Conservation (phyloP, 768 basidiomycete genomes). For the Amanita rimosa region DNA sequence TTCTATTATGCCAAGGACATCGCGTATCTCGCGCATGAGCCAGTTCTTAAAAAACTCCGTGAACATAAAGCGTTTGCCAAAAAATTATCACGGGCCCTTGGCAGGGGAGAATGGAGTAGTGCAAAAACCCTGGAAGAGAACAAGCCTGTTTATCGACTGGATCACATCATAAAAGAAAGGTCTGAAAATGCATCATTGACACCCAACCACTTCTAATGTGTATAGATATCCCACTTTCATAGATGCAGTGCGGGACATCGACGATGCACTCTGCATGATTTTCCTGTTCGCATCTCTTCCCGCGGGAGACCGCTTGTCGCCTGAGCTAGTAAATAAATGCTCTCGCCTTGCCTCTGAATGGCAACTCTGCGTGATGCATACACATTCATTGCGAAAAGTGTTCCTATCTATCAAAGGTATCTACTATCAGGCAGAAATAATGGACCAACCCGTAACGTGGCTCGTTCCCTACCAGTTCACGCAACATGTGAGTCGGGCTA, state of each 20-base stretch:
- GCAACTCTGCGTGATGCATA: slow-evolving; percentile 93
- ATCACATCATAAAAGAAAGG: slow-evolving; percentile 98
- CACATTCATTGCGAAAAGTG: slow-evolving; percentile 72
- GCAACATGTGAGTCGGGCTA: slow-evolving; percentile 53
- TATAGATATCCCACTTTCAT: slow-evolving; percentile 92
- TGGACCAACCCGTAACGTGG: slow-evolving; percentile 92
- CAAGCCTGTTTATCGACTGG: slow-evolving; percentile 83
- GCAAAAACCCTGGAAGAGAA: slow-evolving; percentile 92
- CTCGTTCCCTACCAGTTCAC: slow-evolving; percentile 97
- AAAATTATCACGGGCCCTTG: slow-evolving; percentile 87
- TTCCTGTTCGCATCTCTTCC: slow-evolving; percentile 90
- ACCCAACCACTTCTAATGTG: not conserved
- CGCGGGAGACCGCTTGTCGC: slow-evolving; percentile 70
- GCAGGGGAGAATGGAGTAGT: slow-evolving; percentile 88
- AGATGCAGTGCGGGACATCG: slow-evolving; percentile 91
- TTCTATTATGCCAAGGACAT: slow-evolving; percentile 99
- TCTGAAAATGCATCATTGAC: slow-evolving; percentile 21
- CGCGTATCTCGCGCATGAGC: slow-evolving; percentile 93
- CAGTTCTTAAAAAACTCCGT: slow-evolving; percentile 82
- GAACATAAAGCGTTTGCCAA: slow-evolving; percentile 99
- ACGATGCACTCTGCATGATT: slow-evolving; percentile 93
- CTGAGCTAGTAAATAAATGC: slow-evolving; percentile 84
- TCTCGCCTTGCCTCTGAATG: slow-evolving; percentile 86
- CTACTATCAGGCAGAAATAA: slow-evolving; percentile 93
- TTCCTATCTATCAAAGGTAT: slow-evolving; percentile 98